A percentile compares a stretch with the other conserved stretches of the same genome.
phyloP scores from a whole-genome alignment of 2,329 filamentous ascomycete genomes.

The Phialophora chinensis region DNA sequence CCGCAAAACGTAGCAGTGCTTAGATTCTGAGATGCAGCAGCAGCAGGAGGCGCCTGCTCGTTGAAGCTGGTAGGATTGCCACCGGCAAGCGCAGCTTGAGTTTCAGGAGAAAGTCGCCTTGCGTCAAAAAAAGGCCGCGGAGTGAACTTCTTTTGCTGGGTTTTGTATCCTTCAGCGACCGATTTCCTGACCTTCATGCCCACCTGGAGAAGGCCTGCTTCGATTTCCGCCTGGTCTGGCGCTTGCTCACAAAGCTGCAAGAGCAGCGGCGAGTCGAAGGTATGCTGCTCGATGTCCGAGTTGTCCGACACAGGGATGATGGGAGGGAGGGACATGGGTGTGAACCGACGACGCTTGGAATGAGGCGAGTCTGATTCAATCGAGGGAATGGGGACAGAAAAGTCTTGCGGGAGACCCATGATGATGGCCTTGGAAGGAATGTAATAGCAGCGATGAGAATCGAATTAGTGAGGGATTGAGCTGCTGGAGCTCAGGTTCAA shows the following conservation, averaged over 20 bases:
- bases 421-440: conserved; percentile 1
- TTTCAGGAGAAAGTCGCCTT: conserved; percentile 37
- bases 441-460: neutral
- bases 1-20: conserved; percentile 41
- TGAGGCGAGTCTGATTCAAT: conserved; percentile 34
- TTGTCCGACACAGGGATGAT: conserved; percentile 35
- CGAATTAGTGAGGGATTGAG: conserved; percentile 11
- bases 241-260: conserved; percentile 47
- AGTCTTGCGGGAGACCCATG: conserved; percentile 33
- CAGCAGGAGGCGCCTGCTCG: conserved; percentile 29
- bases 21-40: conserved; percentile 61
- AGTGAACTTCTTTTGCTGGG: conserved; percentile 40
- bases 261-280: conserved; percentile 44
- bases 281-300: conserved; percentile 36
- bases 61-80: conserved; percentile 19
- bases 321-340: conserved; percentile 46
- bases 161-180: conserved; percentile 90
- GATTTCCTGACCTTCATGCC: conserved; percentile 95
- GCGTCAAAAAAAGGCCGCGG: conserved; percentile 39
- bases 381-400: conserved; percentile 19
- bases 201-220: conserved; percentile 84
- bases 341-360: conserved; percentile 53
- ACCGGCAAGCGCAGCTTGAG: conserved; percentile 34
- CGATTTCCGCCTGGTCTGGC: conserved; percentile 57
- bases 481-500: neutral